Percentiles rank a stretch among this genome's conserved stretches.
Evolutionary conservation across 225 moss, liverwort and hornwort species (phyloP).

Genomic region (Takakia lepidozioides): DNA sequence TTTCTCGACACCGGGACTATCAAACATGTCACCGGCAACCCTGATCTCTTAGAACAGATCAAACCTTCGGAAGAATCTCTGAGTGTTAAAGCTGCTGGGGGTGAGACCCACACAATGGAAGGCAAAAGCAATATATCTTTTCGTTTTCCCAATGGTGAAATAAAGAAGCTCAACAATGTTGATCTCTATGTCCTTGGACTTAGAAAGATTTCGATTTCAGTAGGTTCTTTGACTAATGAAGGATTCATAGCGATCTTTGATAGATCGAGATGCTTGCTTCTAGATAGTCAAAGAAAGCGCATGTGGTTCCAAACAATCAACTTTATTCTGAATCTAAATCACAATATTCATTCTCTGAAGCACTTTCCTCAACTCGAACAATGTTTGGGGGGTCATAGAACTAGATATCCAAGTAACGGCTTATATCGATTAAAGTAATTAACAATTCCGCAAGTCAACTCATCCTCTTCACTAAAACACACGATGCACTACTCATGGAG

Average conservation of each 20-base stretch:
- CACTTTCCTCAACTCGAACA: too few species aligned
- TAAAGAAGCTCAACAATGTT: slow-evolving; percentile 8
- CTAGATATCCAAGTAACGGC: neutral
- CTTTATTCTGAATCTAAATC: too few species aligned
- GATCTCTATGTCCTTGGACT: slow-evolving; percentile 5
- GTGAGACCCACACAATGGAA: neutral
- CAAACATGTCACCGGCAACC: neutral
- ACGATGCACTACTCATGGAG: neutral
- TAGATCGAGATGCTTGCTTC: neutral
- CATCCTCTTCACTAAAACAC: too few species aligned
- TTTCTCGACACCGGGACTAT: neutral
- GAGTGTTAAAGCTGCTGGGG: neutral
- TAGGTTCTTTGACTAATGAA: neutral
- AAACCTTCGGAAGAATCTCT: neutral
- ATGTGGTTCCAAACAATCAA: neutral
- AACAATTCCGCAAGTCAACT: neutral
- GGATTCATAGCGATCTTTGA: neutral
- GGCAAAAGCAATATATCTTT: slow-evolving; percentile 1
- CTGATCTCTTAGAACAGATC: neutral
- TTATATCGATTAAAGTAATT: neutral
- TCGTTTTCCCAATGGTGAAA: neutral
- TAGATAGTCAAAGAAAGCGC: neutral
- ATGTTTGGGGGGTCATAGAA: too few species aligned
- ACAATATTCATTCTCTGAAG: too few species aligned
- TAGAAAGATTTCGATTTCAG: neutral